Base-by-base conservation (phyloP, 2,329 filamentous ascomycete species). In the Achaetomium macrosporum region DNA sequence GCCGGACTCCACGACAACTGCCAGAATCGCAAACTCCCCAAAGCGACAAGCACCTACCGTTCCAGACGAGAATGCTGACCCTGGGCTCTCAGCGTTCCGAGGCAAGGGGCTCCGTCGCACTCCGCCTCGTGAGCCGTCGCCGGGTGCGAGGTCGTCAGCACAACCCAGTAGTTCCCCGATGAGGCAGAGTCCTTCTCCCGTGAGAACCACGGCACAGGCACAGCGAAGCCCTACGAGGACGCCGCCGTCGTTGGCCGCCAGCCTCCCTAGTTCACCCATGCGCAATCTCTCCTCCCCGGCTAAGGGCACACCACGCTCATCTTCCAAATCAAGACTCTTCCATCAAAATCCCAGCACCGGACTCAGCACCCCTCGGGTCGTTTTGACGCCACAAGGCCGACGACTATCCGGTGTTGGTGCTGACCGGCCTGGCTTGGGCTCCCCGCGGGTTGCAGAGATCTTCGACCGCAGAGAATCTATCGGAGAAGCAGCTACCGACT, bases 391-490 rank as follows among this genome's bases (percentile, higher is more conserved):
- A 2, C 77, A 81, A 53, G 67, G 67, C 35, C 76, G 84, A 29
- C 74, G 75, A 42, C 78, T 84, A 15, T 86, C 85, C 13, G 85
- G 86, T 0, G 64, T 90, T 56, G 86, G 87, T 19, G 79, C 82
- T 57, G 87, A 89, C 61, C 81, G 80, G 58, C 72, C 78, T 57
- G 88, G 87, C 0, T 76, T 91, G 50, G 88, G 88, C 7, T 92
- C 88, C 1, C 88, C 88, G 5, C 82, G 81, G 48, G 79, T 92
- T 50, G 77, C 85, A 19, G 85, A 82, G 29, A 75, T 90, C 31
- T 77, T 91, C 33, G 85, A 88, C 58, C 81, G 83, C 33, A 80
- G 88, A 45, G 77, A 74, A 42, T 90, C 87, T 1, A 85, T 92
- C 55, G 81, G 85, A 19, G 84, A 91, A 40, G 73, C 79, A 19